Conservation (phyloP, 73 alveolate genomes). For the Paramecium biaurelia region DNA sequence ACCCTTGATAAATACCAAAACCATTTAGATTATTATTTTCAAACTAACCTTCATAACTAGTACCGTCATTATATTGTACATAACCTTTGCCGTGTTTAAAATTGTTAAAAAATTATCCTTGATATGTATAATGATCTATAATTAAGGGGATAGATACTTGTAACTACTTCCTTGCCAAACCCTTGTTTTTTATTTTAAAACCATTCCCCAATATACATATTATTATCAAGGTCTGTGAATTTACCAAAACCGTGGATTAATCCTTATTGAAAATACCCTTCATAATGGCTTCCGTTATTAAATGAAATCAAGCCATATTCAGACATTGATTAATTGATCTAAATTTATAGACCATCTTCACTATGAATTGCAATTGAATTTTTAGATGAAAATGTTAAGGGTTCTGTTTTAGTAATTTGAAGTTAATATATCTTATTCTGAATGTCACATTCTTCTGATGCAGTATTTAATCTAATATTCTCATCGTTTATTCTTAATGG, state of each 20-base stretch:
- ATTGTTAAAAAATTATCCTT: neutral
- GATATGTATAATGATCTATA: neutral
- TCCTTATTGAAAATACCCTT: constrained; percentile 28
- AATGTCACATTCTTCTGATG: neutral
- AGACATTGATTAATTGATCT: neutral
- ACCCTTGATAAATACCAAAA: neutral
- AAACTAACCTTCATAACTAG: neutral
- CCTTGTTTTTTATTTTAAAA: constrained; percentile 52
- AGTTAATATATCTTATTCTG: neutral
- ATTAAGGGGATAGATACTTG: neutral
- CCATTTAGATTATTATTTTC: neutral
- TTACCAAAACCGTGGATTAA: constrained; percentile 29
- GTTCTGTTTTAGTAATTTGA: neutral
- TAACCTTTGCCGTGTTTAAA: neutral
- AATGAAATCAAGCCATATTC: constrained; percentile 43
- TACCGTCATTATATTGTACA: neutral
- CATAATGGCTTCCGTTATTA: constrained; percentile 47
- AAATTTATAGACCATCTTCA: neutral
- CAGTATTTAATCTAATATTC: neutral
- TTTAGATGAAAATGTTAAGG: neutral
- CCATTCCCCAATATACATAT: constrained; percentile 45
- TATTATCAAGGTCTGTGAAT: constrained; percentile 21
- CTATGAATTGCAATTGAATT: neutral
- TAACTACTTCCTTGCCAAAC: constrained; percentile 3
- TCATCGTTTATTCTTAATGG: neutral